Evolutionary conservation across 352 stramenopile species (phyloP), one percentile per base, ranked within the genome.

Genomic region (Thalassiosira hispida): DNA sequence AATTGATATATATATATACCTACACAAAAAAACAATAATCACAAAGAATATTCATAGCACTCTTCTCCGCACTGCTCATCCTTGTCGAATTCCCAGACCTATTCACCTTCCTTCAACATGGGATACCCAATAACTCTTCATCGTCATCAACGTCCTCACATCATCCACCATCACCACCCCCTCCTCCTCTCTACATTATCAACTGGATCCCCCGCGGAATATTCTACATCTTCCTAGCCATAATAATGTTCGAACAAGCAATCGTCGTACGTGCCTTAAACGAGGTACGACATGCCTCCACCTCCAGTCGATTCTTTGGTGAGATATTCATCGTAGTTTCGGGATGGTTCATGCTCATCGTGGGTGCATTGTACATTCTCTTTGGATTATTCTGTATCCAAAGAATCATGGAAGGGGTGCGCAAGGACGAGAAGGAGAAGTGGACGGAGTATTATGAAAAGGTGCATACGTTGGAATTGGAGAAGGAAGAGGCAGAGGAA

Each of bases 171-270:
- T 2, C 29, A 22, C 2, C 23, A 9, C 9, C 22, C 5, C 16
- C 55, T 23, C 62, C 59, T 46, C 67, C 67, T 25, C 31, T 82
- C 1, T 72, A 64, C 47, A 42, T 84, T 4, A 38, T 62, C 23
- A 85, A 85, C 46, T 85, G 77, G 77, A 81, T 85, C 8, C 66
- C 70, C 5, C 64, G 88, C 23, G 88, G 88, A 14, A 89, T 91
- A 65, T 73, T 93, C 8, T 93, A 93, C 47, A 82, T 85, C 47
- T 92, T 93, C 66, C 49, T 93, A 23, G 79, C 83, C 42, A 56
- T 92, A 33, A 67, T 89, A 25, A 75, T 73, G 38, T 68, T 91
- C 31, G 85, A 91, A 53, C 77, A 92, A 68, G 62, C 76, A 14
- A 81, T 87, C 22, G 81, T 81, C 5, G 87, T 91, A 27, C 59